Percentiles rank a stretch among this genome's conserved stretches.
These are phyloP conservation scores for Tuber calosporum DNA, from an alignment of 495 filamentous ascomycete genomes.

Conservation along the genomic window DNA sequence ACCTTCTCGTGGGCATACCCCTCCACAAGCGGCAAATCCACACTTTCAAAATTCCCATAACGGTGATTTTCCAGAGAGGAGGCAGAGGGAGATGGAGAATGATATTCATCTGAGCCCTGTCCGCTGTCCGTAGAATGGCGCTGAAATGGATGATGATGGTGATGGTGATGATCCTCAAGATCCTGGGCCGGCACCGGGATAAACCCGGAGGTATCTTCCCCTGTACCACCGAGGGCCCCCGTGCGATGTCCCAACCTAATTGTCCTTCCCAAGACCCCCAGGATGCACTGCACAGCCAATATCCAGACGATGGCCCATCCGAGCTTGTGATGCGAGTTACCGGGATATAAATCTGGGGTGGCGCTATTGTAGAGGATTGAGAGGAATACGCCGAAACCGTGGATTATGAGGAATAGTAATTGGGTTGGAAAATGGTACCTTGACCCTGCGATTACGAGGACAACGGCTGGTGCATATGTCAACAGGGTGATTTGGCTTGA, in stretches of 20 bases:
- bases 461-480: slow-evolving; percentile 63
- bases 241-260: slow-evolving; percentile 30
- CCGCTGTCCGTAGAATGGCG: slow-evolving; percentile 82
- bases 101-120: slow-evolving; percentile 71
- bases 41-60: slow-evolving; percentile 49
- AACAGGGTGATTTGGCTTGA: slow-evolving; percentile 55
- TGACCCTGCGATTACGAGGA: slow-evolving; percentile 78
- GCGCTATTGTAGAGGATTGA: slow-evolving; percentile 70
- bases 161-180: slow-evolving; percentile 46
- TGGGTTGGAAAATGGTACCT: slow-evolving; percentile 65
- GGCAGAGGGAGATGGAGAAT: slow-evolving; percentile 57
- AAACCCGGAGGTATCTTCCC: slow-evolving; percentile 50
- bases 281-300: slow-evolving; percentile 58
- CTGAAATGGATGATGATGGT: not conserved
- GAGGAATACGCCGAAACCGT: slow-evolving; percentile 63
- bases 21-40: slow-evolving; percentile 49
- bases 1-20: slow-evolving; percentile 48
- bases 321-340: slow-evolving; percentile 80
- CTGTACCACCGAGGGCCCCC: slow-evolving; percentile 10
- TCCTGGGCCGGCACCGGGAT: slow-evolving; percentile 63
- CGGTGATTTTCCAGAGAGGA: slow-evolving; percentile 52
- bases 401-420: slow-evolving; percentile 64
- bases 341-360: slow-evolving; percentile 81
- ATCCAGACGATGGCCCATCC: slow-evolving; percentile 80
- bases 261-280: slow-evolving; percentile 57